Conservation (phyloP, 352 stramenopile genomes). For the Phytophthora aleatoria region DNA sequence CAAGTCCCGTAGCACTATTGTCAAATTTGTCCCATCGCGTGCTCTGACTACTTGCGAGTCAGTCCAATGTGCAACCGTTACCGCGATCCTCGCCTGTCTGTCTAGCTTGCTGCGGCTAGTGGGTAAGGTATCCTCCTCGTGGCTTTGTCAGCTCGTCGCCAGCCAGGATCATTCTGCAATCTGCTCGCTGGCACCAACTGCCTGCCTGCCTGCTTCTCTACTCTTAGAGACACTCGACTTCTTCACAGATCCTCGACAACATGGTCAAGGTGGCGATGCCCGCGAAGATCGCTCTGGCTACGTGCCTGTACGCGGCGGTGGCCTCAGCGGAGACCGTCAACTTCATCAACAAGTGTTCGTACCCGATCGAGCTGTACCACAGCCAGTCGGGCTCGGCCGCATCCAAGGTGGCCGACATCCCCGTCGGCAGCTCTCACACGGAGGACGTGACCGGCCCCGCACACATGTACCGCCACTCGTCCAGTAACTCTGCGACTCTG, state of each 20-base stretch:
- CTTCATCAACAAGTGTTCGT: slow-evolving; percentile 52
- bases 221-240: slow-evolving; percentile 12
- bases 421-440: slow-evolving; percentile 14
- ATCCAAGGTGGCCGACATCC: slow-evolving; percentile 29
- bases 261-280: slow-evolving; percentile 41
- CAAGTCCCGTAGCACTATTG: background rate
- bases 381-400: slow-evolving; percentile 33
- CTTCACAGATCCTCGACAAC: slow-evolving; percentile 10
- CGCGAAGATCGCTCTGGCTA: slow-evolving; percentile 22
- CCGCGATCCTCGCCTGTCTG: slow-evolving; percentile 28
- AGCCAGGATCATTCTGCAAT: slow-evolving; percentile 36
- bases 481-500: slow-evolving; percentile 40
- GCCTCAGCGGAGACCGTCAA: slow-evolving; percentile 36
- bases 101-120: slow-evolving; percentile 6
- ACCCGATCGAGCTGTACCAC: slow-evolving; percentile 45
- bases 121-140: slow-evolving; percentile 9
- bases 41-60: slow-evolving; percentile 26
- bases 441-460: slow-evolving; percentile 31
- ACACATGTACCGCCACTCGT: slow-evolving; percentile 60
- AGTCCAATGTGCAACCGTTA: slow-evolving; percentile 30
- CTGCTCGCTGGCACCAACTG: slow-evolving; percentile 30
- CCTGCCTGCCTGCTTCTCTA: slow-evolving; percentile 9
- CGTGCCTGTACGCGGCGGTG: slow-evolving; percentile 28
- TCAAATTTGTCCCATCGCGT: slow-evolving; percentile 21
- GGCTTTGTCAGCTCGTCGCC: slow-evolving; percentile 4